Evolutionary conservation across 495 filamentous ascomycete species (phyloP).

Genomic region (Coniosporium apollinis): DNA sequence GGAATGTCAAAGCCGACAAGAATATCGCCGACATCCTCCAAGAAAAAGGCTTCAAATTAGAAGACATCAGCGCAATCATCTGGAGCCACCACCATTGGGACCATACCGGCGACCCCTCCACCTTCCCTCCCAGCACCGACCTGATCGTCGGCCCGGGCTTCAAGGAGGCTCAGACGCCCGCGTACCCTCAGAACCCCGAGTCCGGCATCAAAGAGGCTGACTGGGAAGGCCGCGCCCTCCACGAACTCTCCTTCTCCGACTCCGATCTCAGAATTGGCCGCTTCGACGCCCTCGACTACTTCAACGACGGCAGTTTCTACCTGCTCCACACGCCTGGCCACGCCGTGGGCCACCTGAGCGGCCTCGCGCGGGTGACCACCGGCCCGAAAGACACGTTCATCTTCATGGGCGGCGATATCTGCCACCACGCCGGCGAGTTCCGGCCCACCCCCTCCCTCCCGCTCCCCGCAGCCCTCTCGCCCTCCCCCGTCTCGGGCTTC

Average conservation of each 20-base stretch:
- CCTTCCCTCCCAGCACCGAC: constrained; percentile 31
- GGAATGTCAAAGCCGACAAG: constrained; percentile 26
- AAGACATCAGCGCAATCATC: constrained; percentile 37
- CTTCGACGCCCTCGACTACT: constrained; percentile 25
- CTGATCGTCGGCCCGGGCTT: constrained; percentile 40
- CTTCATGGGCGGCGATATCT: constrained; percentile 37
- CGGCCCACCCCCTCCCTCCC: constrained; percentile 34
- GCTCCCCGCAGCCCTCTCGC: constrained; percentile 28
- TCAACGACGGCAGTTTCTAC: constrained; percentile 42
- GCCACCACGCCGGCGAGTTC: constrained; percentile 36
- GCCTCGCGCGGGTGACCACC: constrained; percentile 33
- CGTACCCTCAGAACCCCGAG: constrained; percentile 31
- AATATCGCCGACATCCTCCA: constrained; percentile 34
- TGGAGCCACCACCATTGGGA: constrained; percentile 47
- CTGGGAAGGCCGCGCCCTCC: constrained; percentile 13
- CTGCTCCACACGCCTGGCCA: constrained; percentile 41
- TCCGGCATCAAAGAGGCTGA: constrained; percentile 12
- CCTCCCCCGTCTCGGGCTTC: constrained; percentile 10
- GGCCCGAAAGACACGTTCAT: constrained; percentile 30
- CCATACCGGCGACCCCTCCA: constrained; percentile 38
- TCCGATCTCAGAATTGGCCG: constrained; percentile 14
- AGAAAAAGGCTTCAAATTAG: constrained; percentile 27
- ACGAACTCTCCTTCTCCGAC: constrained; percentile 18
- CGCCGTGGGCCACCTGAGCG: constrained; percentile 38
- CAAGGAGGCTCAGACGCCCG: constrained; percentile 29